Percentiles rank a stretch among this genome's conserved stretches.
Evolutionary conservation across 805 yeast genomes (phyloP).

Genomic region (Jamesozyma jinghongensis): DNA sequence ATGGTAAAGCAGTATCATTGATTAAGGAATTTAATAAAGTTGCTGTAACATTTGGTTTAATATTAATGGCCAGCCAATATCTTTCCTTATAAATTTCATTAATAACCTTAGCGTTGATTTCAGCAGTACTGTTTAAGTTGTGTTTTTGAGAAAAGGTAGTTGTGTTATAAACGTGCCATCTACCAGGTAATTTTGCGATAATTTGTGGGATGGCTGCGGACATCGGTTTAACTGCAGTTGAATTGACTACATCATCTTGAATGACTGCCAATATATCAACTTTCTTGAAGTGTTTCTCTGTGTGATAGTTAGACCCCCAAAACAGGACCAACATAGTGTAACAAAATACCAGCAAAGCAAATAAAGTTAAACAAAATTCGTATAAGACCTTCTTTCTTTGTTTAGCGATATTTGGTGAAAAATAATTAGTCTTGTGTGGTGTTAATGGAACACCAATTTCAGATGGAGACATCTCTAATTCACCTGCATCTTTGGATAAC

Average conservation of each 20-base stretch:
- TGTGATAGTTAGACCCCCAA: slow-evolving; percentile 31
- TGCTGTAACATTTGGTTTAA: slow-evolving; percentile 39
- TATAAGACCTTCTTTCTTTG: neutral
- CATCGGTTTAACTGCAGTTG: neutral
- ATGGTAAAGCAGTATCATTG: slow-evolving; percentile 10
- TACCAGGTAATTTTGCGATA: slow-evolving; percentile 12
- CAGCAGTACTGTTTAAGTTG: slow-evolving; percentile 11
- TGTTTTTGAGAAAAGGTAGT: slow-evolving; percentile 17
- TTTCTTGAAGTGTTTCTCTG: neutral
- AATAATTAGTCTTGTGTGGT: neutral
- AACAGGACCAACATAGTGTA: slow-evolving; percentile 22
- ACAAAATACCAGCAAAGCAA: slow-evolving; percentile 16
- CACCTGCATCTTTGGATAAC: too few relatives aligned
- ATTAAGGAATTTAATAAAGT: slow-evolving; percentile 20
- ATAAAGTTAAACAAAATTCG: neutral
- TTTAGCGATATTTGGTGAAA: neutral
- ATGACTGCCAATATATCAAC: slow-evolving; percentile 1
- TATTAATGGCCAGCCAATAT: slow-evolving; percentile 57
- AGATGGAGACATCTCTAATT: too few relatives aligned
- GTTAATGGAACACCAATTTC: neutral
- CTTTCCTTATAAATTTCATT: slow-evolving; percentile 42
- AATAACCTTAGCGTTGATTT: slow-evolving; percentile 32
- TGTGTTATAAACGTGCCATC: slow-evolving; percentile 26
- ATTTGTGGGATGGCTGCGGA: slow-evolving; percentile 1
- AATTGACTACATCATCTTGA: slow-evolving; percentile 1